Evolutionary conservation across 148 eudicot genomes (phyloP), one percentile per base, ranked within the genome.

Genomic region (Diospyros kaki): DNA sequence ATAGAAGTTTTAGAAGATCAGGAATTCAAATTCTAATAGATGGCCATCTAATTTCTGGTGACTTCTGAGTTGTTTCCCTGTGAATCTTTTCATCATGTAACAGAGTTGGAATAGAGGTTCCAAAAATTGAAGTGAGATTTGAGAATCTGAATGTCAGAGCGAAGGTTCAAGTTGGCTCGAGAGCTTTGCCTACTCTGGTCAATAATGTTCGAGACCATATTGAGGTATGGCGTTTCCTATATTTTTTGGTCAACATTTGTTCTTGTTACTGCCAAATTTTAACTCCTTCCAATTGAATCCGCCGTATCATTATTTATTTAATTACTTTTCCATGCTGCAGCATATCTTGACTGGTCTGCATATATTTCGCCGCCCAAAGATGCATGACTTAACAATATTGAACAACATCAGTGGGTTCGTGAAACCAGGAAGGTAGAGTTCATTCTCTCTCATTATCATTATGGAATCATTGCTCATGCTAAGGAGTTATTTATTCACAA

Each of bases 141-240:
- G 82, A 88, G 77, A 71, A 87, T 39, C 75, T 94, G 51, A 83
- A 81, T 11, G 71, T 91, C 53, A 71, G 42, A 9, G 95, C 97
- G 2, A 77, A 87, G 54, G 98, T 92, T 46, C 82, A 85, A 71
- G 79, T 85, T 0, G 98, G 98, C 15, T 85, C 85, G 14, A 89
- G 98, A 89, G 98, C 98, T 58, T 81, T 94, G 85, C 98, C 98
- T 52, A 90, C 98, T 51, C 69, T 94, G 28, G 42, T 86, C 2
- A 94, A 94, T 66, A 90, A 75, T 74, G 58, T 83, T 75, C 88
- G 91, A 60, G 89, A 94, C 69, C 76, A 79, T 45, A 60, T 90
- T 15, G 98, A 94, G 95, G 98, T 94, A 66, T 38, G 28, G 60
- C 60, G n/a, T 44, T 43, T 52, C 9, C 50, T 56, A 4, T 53